Base-by-base conservation (phyloP, 2,329 filamentous ascomycete species). In the Mollisia scopiformis region DNA sequence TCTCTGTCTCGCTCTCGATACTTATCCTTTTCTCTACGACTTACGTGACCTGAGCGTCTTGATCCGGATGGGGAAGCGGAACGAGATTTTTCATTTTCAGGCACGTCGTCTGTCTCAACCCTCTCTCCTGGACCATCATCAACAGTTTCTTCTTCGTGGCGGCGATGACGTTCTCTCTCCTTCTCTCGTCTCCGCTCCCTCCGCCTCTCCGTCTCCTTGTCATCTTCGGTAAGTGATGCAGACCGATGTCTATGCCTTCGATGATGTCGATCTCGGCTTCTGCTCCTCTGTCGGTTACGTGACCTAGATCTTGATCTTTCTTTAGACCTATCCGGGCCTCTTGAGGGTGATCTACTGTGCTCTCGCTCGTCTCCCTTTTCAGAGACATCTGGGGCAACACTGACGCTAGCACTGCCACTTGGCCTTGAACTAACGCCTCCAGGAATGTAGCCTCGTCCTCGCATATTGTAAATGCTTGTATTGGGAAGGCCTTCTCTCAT, bases 401-500 rank as follows among this genome's bases (percentile, higher is more conserved):
- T 70, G 55, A 64, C 63, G 66, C 66, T 69, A 52, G 61, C 68
- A 65, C 61, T 65, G 57, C 52, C 59, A 63, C 66, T 57, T 39
- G 62, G 49, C 60, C 61, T 67, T 14, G 67, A 69, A 55, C 27
- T 67, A 51, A 69, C 69, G 52, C 72, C 75, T 55, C 73, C 70
- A 53, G 71, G 69, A 16, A 77, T 73, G 61, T 79, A 78, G 19
- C 75, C 66, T 54, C 69, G 63, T 27, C 63, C 70, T 63, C 86
- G 80, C 74, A 88, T 74, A 69, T 90, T 85, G 66, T 88, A 84
- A 56, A 91, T 84, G 67, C 90, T 91, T 59, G 89, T 93, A 75
- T 96, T 96, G 55, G 91, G 90, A 11, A 93, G 80, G 30, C 93
- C 92, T 76, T 95, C 90, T 65, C 94, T 86, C 92, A 98, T 96